phyloP scores from a whole-genome alignment of 306 rosid genomes.

The Herpetospermum pedunculosum region DNA sequence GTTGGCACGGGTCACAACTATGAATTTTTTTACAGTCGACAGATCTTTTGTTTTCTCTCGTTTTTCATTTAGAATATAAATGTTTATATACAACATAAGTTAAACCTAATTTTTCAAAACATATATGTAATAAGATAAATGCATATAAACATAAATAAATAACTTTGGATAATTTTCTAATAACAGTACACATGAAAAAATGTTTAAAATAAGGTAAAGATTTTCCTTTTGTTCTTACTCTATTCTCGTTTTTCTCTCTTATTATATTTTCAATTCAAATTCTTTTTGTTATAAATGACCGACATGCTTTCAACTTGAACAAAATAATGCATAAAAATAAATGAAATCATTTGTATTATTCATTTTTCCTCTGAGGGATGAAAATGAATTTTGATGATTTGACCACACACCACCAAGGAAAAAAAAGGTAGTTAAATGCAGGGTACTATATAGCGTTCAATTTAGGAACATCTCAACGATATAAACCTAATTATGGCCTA shows the following conservation, averaged over 20 bases:
- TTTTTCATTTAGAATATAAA: no score
- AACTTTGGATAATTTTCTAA: no score
- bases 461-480: background rate
- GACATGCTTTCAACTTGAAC: background rate
- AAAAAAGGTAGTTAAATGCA: background rate
- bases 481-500: background rate
- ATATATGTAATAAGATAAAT: no score
- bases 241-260: background rate
- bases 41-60: no score
- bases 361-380: background rate
- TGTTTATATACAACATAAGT: no score
- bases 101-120: no score
- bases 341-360: background rate
- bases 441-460: background rate
- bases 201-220: no score
- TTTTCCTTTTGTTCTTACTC: background rate
- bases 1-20: no score
- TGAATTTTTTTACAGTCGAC: no score
- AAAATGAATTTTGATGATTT: background rate
- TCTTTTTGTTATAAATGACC: background rate
- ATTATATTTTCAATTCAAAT: background rate
- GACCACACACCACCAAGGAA: background rate
- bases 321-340: background rate
- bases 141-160: no score
- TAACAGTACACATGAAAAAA: no score